Conservation (phyloP, 2,329 filamentous ascomycete species). For the Alternaria sp. region DNA sequence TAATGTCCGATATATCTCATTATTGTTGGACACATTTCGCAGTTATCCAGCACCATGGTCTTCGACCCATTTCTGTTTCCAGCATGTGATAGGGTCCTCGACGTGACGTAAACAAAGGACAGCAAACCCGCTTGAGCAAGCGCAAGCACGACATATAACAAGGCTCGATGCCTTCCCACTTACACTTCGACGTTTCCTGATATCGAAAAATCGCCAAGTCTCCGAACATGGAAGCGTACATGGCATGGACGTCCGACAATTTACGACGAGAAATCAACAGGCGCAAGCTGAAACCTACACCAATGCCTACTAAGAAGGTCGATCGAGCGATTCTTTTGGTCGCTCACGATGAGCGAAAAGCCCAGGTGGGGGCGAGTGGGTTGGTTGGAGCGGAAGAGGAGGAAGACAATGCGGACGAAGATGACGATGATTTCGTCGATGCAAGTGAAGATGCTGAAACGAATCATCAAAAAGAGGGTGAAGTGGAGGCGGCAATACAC, state of each 20-base stretch:
- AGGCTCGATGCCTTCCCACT: not conserved
- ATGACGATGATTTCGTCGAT: not conserved
- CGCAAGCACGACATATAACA: not conserved
- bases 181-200: not conserved
- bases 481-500: not conserved
- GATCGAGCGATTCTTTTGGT: not conserved
- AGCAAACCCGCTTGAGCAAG: not conserved
- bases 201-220: not conserved
- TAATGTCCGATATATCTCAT: not conserved
- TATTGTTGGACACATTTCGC: not conserved
- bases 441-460: not conserved
- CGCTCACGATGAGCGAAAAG: not conserved
- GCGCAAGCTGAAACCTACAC: not conserved
- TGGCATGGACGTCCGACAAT: not conserved
- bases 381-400: not conserved
- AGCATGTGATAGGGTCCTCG: not conserved
- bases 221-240: not conserved
- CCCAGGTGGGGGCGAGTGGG: not conserved
- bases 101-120: not conserved
- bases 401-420: not conserved
- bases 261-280: not conserved
- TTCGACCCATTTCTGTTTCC: not conserved
- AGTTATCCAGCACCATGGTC: not conserved
- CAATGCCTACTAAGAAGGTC: not conserved
- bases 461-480: not conserved